A percentile compares a stretch with the other conserved stretches of the same genome.
These are phyloP conservation scores for Chlamydomonas sp. DNA, from an alignment of 139 green algal species.

Conservation along the genomic window DNA sequence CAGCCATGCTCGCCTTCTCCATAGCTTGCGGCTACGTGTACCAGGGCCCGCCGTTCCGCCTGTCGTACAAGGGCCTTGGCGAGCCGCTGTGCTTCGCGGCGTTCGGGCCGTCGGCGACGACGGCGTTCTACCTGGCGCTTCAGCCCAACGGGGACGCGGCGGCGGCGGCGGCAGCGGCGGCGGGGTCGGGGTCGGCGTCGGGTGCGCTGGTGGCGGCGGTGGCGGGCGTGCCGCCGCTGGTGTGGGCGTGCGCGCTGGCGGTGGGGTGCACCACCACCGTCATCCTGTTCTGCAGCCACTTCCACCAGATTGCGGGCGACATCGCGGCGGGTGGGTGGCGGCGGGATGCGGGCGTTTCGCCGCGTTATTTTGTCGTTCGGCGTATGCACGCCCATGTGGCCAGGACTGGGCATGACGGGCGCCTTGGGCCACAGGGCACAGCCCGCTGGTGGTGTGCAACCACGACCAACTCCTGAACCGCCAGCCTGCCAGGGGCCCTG, in stretches of 20 bases:
- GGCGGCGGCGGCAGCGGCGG: constrained; percentile 2
- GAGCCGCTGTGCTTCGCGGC: constrained; percentile 97
- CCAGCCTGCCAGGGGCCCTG: too few relatives aligned
- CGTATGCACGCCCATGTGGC: too few relatives aligned
- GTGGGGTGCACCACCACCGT: constrained; percentile 88
- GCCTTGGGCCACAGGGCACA: too few relatives aligned
- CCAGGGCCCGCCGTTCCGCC: constrained; percentile 95
- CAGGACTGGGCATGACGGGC: too few relatives aligned
- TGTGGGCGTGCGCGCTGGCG: constrained; percentile 61
- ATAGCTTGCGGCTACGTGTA: constrained; percentile 96
- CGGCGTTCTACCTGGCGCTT: constrained; percentile 93
- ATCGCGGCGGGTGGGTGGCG: constrained; percentile 12
- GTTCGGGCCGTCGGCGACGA: constrained; percentile 93
- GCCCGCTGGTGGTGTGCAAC: too few relatives aligned
- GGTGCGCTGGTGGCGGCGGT: background rate
- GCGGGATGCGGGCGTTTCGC: too few relatives aligned
- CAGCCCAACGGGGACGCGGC: constrained; percentile 41
- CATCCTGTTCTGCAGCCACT: constrained; percentile 97
- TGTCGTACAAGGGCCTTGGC: constrained; percentile 96
- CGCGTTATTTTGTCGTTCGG: too few relatives aligned
- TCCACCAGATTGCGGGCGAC: constrained; percentile 91
- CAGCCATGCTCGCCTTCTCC: constrained; percentile 77
- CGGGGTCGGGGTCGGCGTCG: background rate
- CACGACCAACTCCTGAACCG: too few relatives aligned
- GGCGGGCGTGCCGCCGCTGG: constrained; percentile 30